A percentile compares a stretch with the other conserved stretches of the same genome.
phyloP scores from a whole-genome alignment of 2,329 filamentous ascomycete genomes.

The Ustulina deusta region DNA sequence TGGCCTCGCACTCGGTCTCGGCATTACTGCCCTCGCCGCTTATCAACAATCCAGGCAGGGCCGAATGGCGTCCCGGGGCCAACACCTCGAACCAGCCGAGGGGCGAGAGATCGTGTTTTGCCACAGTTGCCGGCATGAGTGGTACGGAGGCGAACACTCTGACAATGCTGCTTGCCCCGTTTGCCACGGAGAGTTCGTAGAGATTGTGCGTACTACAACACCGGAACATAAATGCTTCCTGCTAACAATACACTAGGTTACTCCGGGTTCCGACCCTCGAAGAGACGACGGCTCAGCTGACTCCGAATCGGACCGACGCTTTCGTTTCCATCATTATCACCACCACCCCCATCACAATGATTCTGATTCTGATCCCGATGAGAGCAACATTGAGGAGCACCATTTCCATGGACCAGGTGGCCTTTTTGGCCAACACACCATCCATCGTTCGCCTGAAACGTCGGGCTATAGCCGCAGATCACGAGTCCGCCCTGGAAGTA shows the following conservation, averaged over 20 bases:
- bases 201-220: conserved; percentile 75
- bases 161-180: conserved; percentile 74
- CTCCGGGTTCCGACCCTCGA: conserved; percentile 72
- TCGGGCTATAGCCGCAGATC: conserved; percentile 32
- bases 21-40: conserved; percentile 67
- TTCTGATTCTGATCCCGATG: conserved; percentile 68
- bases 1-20: conserved; percentile 69
- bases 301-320: conserved; percentile 48
- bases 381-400: conserved; percentile 69
- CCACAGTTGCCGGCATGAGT: conserved; percentile 83
- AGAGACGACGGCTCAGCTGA: conserved; percentile 46
- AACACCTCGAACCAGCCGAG: conserved; percentile 62
- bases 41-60: conserved; percentile 60
- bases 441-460: conserved; percentile 45
- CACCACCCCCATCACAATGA: conserved; percentile 41
- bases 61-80: conserved; percentile 54
- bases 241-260: conserved; percentile 58
- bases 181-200: conserved; percentile 83
- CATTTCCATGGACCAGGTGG: conserved; percentile 55
- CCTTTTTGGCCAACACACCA: conserved; percentile 56
- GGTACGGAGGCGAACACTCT: conserved; percentile 77
- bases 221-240: neutral
- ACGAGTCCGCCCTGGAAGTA: conserved; percentile 43
- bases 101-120: conserved; percentile 84
- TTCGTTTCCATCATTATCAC: conserved; percentile 36